Conservation (phyloP, 2,329 filamentous ascomycete genomes). For the Hymenotorrendiella dingleyae region DNA sequence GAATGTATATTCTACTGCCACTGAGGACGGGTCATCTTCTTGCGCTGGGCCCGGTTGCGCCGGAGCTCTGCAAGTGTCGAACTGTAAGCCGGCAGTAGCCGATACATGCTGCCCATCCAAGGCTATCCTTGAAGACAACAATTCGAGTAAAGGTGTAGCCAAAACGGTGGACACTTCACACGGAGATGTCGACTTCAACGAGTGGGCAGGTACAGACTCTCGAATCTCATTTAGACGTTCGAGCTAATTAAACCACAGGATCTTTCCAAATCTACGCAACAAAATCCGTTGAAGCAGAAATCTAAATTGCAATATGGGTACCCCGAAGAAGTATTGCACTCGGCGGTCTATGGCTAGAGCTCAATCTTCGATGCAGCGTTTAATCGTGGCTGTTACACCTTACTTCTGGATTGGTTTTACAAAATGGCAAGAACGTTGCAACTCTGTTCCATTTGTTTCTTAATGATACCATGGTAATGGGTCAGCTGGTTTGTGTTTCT, state of each 20-base stretch:
- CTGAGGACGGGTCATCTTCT: constrained; percentile 14
- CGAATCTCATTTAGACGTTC: neutral
- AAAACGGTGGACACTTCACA: constrained; percentile 4
- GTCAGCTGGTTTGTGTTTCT: too few species aligned
- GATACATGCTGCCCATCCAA: neutral
- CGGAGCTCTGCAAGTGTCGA: neutral
- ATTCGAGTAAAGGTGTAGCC: neutral
- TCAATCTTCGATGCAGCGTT: too few species aligned
- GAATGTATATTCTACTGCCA: constrained; percentile 37
- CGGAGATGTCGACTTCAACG: constrained; percentile 39
- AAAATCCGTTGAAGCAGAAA: constrained; percentile 30
- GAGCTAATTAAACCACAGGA: constrained; percentile 25
- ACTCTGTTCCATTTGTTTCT: too few species aligned
- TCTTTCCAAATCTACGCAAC: constrained; percentile 47
- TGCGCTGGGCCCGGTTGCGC: constrained; percentile 4
- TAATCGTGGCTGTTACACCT: too few species aligned
- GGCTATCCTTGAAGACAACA: neutral
- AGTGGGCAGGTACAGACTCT: constrained; percentile 41
- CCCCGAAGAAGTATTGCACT: too few species aligned
- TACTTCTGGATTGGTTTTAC: too few species aligned
- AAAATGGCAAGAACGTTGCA: too few species aligned
- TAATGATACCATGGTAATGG: too few species aligned
- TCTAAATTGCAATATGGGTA: neutral
- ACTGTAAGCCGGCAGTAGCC: neutral
- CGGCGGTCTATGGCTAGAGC: too few species aligned